Evolutionary conservation across 768 basidiomycete genomes (phyloP), one percentile per base, ranked within the genome.

Genomic region (Pulveroboletus sp.): DNA sequence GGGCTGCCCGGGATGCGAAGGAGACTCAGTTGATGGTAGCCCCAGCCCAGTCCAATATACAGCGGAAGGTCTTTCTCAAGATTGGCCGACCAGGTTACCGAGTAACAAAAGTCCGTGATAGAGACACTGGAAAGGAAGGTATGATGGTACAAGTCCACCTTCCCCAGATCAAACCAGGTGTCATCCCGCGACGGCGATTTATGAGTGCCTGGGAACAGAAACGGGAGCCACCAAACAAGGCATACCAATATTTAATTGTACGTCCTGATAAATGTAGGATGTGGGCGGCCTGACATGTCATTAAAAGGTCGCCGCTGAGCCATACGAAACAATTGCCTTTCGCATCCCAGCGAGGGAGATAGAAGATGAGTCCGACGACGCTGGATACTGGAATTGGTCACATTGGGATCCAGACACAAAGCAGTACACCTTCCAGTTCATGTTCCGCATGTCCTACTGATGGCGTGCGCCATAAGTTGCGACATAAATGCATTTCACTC

Each of bases 351-450:
- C 96, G 24, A 83, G 91, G 44, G 94, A 98, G 70, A 94, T 99
- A 53, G 94, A 98, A 69, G 92, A 95, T 60, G 92, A 93, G 62
- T 81, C 89, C 40, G 86, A 92, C 52, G 92, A 94, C 59, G 88
- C 86, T 27, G 85, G 86, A 14, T 89, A 85, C 57, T 93, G 89
- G 88, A 91, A 90, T 60, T 99, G 96, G 96, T 94, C 94, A 36
- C 90, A 97, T 63, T 98, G 95, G 96, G 96, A 98, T 67, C 83
- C 89, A n/a, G 95, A 99, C 66, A 95, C 93, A 45, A 97, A 97
- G 71, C 93, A 96, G 70, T 95, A 93, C 69, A 91, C 86, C 66
- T 94, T 95, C 76, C 94, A 96, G 71, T 95, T 97, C 75, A 89
- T 97, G 84, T 97, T 93, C 74, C 81, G 85, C 59, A 71, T 85